A percentile compares a stretch with the other conserved stretches of the same genome.
Evolutionary conservation across 1,284 basidiomycete species (phyloP).

Genomic region (Rhodotorula sp.): DNA sequence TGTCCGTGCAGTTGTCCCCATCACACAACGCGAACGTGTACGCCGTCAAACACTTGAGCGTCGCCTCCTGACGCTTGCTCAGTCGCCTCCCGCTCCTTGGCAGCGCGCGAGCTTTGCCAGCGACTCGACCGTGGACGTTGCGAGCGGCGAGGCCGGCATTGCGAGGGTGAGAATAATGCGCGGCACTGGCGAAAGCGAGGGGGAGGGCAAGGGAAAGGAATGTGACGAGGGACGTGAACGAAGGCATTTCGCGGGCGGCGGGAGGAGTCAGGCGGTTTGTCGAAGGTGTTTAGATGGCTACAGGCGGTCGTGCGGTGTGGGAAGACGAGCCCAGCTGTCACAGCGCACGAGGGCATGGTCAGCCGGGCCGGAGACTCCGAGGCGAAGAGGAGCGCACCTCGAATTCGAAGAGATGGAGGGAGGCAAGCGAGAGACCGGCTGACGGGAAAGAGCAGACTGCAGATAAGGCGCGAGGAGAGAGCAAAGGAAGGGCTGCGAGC

Average conservation of each 20-base stretch:
- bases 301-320: too few relatives aligned
- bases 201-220: conserved; percentile 9
- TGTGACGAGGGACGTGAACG: background rate
- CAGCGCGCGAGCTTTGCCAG: conserved; percentile 3
- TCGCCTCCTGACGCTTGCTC: conserved; percentile 21
- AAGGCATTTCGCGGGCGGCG: conserved; percentile 6
- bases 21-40: conserved; percentile 36
- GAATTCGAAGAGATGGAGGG: background rate
- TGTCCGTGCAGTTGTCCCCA: conserved; percentile 35
- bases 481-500: background rate
- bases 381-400: background rate
- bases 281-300: background rate
- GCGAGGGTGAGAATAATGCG: conserved; percentile 16
- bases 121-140: background rate
- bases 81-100: conserved; percentile 13
- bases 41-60: conserved; percentile 26
- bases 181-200: background rate
- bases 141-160: background rate
- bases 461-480: background rate
- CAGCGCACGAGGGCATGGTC: background rate
- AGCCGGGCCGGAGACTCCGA: background rate
- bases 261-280: background rate
- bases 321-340: conserved; percentile 12
- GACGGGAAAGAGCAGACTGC: too few relatives aligned
- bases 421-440: background rate